A percentile compares a stretch with the other conserved stretches of the same genome.
Conservation (phyloP, 1,139 yeast species). For the Scheffersomyces titani region DNA sequence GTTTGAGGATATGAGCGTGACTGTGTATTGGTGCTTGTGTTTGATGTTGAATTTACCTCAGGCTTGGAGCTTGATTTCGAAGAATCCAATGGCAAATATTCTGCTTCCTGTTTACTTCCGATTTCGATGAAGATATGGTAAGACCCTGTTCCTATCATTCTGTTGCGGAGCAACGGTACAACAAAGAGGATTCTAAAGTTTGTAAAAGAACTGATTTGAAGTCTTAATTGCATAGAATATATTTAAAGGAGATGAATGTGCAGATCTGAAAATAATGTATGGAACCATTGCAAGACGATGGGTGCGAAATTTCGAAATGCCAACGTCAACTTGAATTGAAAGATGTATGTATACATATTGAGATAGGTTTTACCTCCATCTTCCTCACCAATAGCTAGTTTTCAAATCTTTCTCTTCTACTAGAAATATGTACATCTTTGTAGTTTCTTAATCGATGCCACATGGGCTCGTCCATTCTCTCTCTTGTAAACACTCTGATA, state of each 20-base stretch:
- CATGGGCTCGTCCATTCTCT: not conserved
- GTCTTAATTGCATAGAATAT: not conserved
- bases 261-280: not conserved
- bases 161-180: not conserved
- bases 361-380: too few species aligned
- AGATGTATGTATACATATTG: not conserved
- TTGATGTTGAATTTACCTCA: not conserved
- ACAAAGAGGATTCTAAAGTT: not conserved
- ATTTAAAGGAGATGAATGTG: not conserved
- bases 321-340: not conserved
- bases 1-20: not conserved
- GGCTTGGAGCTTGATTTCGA: not conserved
- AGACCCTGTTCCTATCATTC: slow-evolving; percentile 47
- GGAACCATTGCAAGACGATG: not conserved
- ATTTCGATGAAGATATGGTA: slow-evolving; percentile 41
- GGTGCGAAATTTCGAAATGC: not conserved
- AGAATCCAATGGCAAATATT: not conserved
- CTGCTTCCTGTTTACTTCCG: slow-evolving; percentile 7
- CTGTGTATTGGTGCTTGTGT: not conserved
- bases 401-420: not conserved
- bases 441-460: not conserved
- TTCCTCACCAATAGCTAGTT: not conserved
- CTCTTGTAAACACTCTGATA: not conserved
- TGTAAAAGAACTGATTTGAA: not conserved
- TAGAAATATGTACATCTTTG: not conserved